Evolutionary conservation across 2,329 filamentous ascomycete species (phyloP), one percentile per base, ranked within the genome.

Genomic region (Calonectria fujianensis): DNA sequence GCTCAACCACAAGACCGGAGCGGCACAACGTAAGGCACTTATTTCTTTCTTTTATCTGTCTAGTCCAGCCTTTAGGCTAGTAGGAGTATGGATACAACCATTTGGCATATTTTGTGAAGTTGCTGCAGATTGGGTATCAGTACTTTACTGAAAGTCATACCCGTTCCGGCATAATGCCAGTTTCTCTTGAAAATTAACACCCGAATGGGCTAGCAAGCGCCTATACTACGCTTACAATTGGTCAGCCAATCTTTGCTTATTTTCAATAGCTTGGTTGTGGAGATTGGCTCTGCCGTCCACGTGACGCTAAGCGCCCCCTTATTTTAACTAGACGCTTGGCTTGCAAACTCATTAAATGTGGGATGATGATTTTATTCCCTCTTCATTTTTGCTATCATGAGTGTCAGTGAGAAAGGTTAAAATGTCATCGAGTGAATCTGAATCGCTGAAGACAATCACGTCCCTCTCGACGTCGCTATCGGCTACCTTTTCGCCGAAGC

Each of bases 351-450:
- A 8, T 48, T n/a, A 6, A 7, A 8, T n/a, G 2, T 20, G 1
- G 45, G 4, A 1, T 37, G 24, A 24, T 11, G 18, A 16, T 18
- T 29, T 41, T 29, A 2, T 20, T 16, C 16, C 35, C 3, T 59
- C 32, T 5, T 16, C 10, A 39, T 27, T 41, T 14, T 61, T 18
- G 14, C 16, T 61, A 13, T 4, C 5, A 0, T 61, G n/a, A 29
- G n/a, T n/a, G 13, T 41, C 7, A 3, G 37, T 8, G 18, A 27
- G 13, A 27, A 16, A 41, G 27, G 61, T 29, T 65, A 10, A 65
- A 65, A 65, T 65, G 61, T n/a, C 61, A 8, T 50, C 61, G 3
- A 65, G 9, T n/a, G 57, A 24, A 35, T 41, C 57, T 7, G 57
- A 24, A 35, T 41, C 35, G 3, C 9, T 32, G 39, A 32, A n/a